Evolutionary conservation across 352 stramenopile genomes (phyloP), one percentile per base, ranked within the genome.

Genomic region (Pythium myriotylum): DNA sequence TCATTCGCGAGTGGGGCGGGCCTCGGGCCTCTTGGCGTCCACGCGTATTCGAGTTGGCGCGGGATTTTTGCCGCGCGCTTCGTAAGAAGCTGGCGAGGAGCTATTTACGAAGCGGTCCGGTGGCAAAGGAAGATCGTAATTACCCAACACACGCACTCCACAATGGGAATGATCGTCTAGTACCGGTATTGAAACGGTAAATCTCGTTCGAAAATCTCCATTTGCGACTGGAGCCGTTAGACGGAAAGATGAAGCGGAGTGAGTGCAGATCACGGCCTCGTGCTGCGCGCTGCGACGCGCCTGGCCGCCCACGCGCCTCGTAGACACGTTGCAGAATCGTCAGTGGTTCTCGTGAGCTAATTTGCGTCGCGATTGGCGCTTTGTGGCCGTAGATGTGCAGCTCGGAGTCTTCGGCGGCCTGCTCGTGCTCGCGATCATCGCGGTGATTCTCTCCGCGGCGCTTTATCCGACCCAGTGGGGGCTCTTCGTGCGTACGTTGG

Each of bases 391-490:
- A 89, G 80, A 59, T 20, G 35, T 79, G 26, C 69, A 80, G 33
- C 40, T 85, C 23, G 59, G 53, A 33, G 43, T 83, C 50, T 79
- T 77, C 41, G 73, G 77, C 17, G 54, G 41, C n/a, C 66, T 90
- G 41, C 77, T 89, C 48, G 35, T 87, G 43, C 54, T 88, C 54
- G 82, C 82, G 43, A 67, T 89, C 16, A 50, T 82, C 26, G 70
- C 71, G n/a, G 68, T 88, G 12, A 76, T 86, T 23, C 67, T 91
- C 13, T 76, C 79, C 32, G 82, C 81, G 8, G 62, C 74, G n/a
- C 72, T 77, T 49, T 88, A 89, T 43, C 55, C 65, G 17, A 88
- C 81, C 13, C 67, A 81, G 46, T 90, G 81, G 78, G 81, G 81
- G 7, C 60, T 88, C 17, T 90, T 90, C 69, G 72, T 90, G 26